Evolutionary conservation across 495 filamentous ascomycete genomes (phyloP).

Genomic region (Tuber magnatum): DNA sequence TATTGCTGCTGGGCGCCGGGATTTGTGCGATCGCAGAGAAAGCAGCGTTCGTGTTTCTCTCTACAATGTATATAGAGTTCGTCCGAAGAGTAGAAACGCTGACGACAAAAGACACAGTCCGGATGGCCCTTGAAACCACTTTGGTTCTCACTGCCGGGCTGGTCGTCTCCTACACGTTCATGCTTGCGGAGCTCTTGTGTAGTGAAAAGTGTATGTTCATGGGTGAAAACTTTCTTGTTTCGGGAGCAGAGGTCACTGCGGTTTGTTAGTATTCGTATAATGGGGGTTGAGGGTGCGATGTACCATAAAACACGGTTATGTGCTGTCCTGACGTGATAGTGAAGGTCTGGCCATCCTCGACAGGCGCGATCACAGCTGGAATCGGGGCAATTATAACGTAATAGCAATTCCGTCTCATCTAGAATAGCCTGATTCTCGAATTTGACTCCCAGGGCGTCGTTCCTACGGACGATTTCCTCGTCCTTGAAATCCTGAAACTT

Average conservation of each 20-base stretch:
- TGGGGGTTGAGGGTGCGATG: slow-evolving; percentile 30
- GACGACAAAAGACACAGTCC: slow-evolving; percentile 83
- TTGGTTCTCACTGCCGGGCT: slow-evolving; percentile 82
- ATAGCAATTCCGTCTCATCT: slow-evolving; percentile 73
- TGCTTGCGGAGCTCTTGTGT: slow-evolving; percentile 72
- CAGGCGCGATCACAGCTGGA: slow-evolving; percentile 78
- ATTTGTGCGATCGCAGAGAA: slow-evolving; percentile 74
- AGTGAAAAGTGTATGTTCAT: slow-evolving; percentile 93
- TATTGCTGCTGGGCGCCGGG: slow-evolving; percentile 71
- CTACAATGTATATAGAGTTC: slow-evolving; percentile 90
- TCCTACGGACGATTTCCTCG: slow-evolving; percentile 62
- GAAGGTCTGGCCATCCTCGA: slow-evolving; percentile 84
- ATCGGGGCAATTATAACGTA: slow-evolving; percentile 96
- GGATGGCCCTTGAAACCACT: slow-evolving; percentile 96
- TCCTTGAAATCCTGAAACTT: slow-evolving; percentile 72
- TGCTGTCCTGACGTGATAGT: slow-evolving; percentile 73
- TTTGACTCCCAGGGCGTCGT: slow-evolving; percentile 78
- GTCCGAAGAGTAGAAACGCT: slow-evolving; percentile 90
- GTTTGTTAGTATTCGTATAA: neutral
- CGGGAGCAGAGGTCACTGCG: slow-evolving; percentile 75
- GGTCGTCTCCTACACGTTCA: slow-evolving; percentile 84
- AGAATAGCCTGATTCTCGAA: slow-evolving; percentile 82
- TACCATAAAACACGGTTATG: slow-evolving; percentile 88
- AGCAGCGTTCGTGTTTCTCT: slow-evolving; percentile 86
- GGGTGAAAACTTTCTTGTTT: slow-evolving; percentile 96